Evolutionary conservation across 2,329 filamentous ascomycete species (phyloP), one percentile per base, ranked within the genome.

Genomic region (Stagonosporopsis vannaccii): DNA sequence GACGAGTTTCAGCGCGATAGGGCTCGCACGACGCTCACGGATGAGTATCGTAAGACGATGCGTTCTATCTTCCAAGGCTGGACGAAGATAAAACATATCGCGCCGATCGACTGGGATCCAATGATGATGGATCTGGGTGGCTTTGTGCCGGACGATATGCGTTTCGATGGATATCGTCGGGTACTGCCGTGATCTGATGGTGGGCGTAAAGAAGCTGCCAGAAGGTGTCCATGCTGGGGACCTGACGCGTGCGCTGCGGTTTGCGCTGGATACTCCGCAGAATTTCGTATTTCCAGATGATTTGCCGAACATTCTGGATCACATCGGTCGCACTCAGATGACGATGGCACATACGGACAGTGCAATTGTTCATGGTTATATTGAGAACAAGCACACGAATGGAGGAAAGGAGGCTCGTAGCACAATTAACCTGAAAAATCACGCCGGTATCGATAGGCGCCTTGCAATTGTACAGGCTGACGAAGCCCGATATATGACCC

Each of bases 191-290:
- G 50, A 58, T 12, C 57, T 73, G 2, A 56, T 57, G 3, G n/a
- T 35, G 1, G 62, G 59, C 1, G 47, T 73, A 22, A 63, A 66
- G 49, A 57, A 63, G 49, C 19, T 69, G 13, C 70, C 70, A 13
- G 23, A 55, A 17, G 61, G 62, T 1, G 4, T 20, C 12, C 56
- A 71, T 36, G 61, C 65, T 11, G 63, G 65, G 1, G 68, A 73
- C 26, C 55, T 73, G 3, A 73, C 68, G 0, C 62, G 61, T 6
- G 65, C 62, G n/a, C 43, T 73, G 2, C 17, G 60, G 1, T 69
- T 62, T 39, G 57, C 62, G 4, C 23, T 67, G 23, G 28, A 42
- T 2, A 44, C 61, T 25, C 32, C 45, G 2, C 54, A 67, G 35
- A 1, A 28, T 2, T 62, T 51, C 37, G 40, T 62, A 46, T 68